A percentile compares a stretch with the other conserved stretches of the same genome.
phyloP scores from a whole-genome alignment of 202 grass and related monocot genomes.

The Sporobolus alterniflorus region DNA sequence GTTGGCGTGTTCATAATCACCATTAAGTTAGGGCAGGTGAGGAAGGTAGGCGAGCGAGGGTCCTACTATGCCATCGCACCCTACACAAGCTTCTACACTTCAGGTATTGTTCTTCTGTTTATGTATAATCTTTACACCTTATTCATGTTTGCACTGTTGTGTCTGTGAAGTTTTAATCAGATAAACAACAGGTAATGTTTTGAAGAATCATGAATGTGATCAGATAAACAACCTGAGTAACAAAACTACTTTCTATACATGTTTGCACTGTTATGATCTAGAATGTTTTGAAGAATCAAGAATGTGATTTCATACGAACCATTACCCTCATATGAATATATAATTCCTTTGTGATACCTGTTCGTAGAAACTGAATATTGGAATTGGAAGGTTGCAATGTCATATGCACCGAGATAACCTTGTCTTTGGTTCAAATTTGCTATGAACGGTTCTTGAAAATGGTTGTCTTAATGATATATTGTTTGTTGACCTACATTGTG shows the following conservation, averaged over 20 bases:
- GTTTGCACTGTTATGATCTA: too few species aligned
- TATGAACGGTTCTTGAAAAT: not conserved
- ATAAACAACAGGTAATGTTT: not conserved
- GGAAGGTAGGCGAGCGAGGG: not conserved
- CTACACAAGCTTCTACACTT: constrained; percentile 27
- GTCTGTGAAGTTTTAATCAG: not conserved
- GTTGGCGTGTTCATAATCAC: not conserved
- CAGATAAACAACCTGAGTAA: not conserved
- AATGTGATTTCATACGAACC: not conserved
- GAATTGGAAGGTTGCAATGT: not conserved
- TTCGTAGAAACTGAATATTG: not conserved
- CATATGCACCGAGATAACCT: not conserved
- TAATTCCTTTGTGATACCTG: not conserved
- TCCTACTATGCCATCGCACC: not conserved
- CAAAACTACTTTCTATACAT: too few species aligned
- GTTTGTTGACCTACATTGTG: not conserved
- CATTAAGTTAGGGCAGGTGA: not conserved
- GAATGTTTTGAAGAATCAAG: not conserved
- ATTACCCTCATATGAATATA: not conserved
- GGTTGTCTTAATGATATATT: not conserved
- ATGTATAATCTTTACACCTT: not conserved
- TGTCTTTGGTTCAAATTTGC: not conserved
- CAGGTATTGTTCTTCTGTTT: constrained; percentile 30
- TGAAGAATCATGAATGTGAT: too few species aligned
- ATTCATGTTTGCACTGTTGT: constrained; percentile 12